Evolutionary conservation across 768 basidiomycete genomes (phyloP).

Genomic region (Megacollybia marginata): DNA sequence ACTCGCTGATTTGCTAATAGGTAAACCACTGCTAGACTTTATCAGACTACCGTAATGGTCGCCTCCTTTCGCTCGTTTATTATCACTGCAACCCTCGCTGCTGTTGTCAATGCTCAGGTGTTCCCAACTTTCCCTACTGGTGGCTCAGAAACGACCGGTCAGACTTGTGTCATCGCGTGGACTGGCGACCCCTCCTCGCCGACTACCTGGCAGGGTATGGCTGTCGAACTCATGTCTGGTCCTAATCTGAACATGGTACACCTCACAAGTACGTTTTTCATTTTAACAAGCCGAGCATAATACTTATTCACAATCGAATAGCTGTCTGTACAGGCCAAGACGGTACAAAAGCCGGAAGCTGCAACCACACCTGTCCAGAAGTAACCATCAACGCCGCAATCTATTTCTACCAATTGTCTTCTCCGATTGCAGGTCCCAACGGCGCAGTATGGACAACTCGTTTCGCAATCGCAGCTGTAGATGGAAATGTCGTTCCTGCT

Average conservation of each 20-base stretch:
- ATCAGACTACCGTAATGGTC: neutral
- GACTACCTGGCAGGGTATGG: slow-evolving; percentile 61
- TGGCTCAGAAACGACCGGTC: slow-evolving; percentile 48
- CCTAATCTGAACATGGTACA: slow-evolving; percentile 61
- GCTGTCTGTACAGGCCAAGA: slow-evolving; percentile 57
- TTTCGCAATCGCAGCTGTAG: slow-evolving; percentile 57
- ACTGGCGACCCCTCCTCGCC: slow-evolving; percentile 38
- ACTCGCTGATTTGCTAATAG: neutral
- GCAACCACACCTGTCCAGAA: slow-evolving; percentile 55
- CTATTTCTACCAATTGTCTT: slow-evolving; percentile 80
- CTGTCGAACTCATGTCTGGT: slow-evolving; percentile 78
- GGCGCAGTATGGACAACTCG: slow-evolving; percentile 63
- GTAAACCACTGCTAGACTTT: neutral
- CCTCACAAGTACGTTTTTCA: slow-evolving; percentile 47
- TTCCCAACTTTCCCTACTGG: slow-evolving; percentile 57
- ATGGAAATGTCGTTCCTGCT: slow-evolving; percentile 39
- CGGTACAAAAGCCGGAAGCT: slow-evolving; percentile 46
- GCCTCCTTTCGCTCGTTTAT: slow-evolving; percentile 27
- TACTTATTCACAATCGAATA: slow-evolving; percentile 19
- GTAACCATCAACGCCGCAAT: slow-evolving; percentile 58
- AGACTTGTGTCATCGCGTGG: slow-evolving; percentile 54
- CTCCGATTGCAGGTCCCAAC: slow-evolving; percentile 24
- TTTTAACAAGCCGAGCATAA: neutral
- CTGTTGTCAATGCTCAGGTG: slow-evolving; percentile 47
- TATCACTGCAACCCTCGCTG: slow-evolving; percentile 26